phyloP scores from a whole-genome alignment of 768 basidiomycete genomes.

The Xerocomus brunneocitrinus region DNA sequence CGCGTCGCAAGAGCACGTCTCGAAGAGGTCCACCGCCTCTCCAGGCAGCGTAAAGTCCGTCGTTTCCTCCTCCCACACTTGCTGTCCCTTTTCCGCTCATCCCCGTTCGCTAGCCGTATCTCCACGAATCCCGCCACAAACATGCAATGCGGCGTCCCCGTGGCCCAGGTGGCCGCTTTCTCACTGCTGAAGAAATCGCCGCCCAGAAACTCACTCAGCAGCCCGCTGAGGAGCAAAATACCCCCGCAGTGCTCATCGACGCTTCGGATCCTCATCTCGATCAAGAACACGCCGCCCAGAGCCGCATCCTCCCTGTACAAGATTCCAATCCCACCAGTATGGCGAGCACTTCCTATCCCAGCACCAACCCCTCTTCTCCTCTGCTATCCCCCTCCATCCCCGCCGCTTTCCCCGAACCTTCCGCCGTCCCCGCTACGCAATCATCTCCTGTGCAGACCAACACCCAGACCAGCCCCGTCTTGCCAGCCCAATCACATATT shows the following conservation, averaged over 20 bases:
- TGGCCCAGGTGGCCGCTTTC: constrained; percentile 95
- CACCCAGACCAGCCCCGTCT: constrained; percentile 17
- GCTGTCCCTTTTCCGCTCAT: constrained; percentile 5
- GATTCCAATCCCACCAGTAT: constrained; percentile 8
- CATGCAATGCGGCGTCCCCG: constrained; percentile 97
- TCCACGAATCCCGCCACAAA: constrained; percentile 96
- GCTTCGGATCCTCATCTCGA: constrained; percentile 11
- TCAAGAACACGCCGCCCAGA: constrained; percentile 16
- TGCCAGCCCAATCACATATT: constrained; percentile 10
- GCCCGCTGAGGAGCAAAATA: constrained; percentile 22
- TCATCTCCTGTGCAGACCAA: constrained; percentile 22
- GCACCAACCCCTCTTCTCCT: constrained; percentile 23
- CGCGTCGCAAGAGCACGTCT: constrained; percentile 85
- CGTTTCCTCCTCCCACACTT: neutral
- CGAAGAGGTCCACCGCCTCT: constrained; percentile 91
- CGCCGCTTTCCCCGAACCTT: neutral
- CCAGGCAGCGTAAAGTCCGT: constrained; percentile 84
- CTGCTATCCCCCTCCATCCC: constrained; percentile 16
- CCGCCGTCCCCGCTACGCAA: constrained; percentile 19
- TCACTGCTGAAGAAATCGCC: constrained; percentile 93
- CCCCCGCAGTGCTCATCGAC: constrained; percentile 17
- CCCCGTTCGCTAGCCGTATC: constrained; percentile 67
- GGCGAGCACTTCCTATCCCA: constrained; percentile 15
- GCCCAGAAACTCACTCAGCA: constrained; percentile 55
- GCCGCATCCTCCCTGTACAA: constrained; percentile 16